Evolutionary conservation across 108 stramenopile species (phyloP).

Genomic region (Conticribra weissflogii): DNA sequence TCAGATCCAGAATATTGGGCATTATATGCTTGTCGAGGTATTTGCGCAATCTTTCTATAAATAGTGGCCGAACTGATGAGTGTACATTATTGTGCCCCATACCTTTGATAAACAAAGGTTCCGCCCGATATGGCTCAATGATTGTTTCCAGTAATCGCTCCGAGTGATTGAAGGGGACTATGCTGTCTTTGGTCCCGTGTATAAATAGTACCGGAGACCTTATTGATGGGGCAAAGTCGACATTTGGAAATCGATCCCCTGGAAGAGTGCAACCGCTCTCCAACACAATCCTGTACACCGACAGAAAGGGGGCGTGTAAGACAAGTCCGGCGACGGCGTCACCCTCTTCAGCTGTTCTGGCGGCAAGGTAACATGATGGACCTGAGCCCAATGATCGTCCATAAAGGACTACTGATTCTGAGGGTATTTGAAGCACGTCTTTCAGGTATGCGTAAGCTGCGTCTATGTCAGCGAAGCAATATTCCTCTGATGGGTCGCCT

Average conservation of each 20-base stretch:
- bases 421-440: conserved; percentile 70
- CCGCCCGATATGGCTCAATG: conserved; percentile 60
- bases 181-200: conserved; percentile 94
- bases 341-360: conserved; percentile 74
- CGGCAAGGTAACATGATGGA: conserved; percentile 94
- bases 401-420: conserved; percentile 91
- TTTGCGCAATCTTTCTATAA: conserved; percentile 76
- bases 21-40: conserved; percentile 76
- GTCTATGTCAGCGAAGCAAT: conserved; percentile 94
- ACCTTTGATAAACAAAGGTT: conserved; percentile 86
- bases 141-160: conserved; percentile 74
- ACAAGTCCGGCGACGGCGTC: conserved; percentile 91
- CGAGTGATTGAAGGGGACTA: conserved; percentile 95
- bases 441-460: conserved; percentile 92
- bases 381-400: conserved; percentile 94
- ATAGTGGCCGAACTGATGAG: conserved; percentile 76
- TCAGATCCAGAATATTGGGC: conserved; percentile 47
- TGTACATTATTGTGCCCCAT: conserved; percentile 94
- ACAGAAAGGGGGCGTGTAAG: conserved; percentile 95
- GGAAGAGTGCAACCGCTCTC: conserved; percentile 93
- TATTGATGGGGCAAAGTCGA: conserved; percentile 83
- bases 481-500: conserved; percentile 84
- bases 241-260: conserved; percentile 96
- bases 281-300: conserved; percentile 91
- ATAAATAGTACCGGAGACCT: conserved; percentile 83